phyloP scores from a whole-genome alignment of 202 grass and related monocot species.

The Setaria italica region DNA sequence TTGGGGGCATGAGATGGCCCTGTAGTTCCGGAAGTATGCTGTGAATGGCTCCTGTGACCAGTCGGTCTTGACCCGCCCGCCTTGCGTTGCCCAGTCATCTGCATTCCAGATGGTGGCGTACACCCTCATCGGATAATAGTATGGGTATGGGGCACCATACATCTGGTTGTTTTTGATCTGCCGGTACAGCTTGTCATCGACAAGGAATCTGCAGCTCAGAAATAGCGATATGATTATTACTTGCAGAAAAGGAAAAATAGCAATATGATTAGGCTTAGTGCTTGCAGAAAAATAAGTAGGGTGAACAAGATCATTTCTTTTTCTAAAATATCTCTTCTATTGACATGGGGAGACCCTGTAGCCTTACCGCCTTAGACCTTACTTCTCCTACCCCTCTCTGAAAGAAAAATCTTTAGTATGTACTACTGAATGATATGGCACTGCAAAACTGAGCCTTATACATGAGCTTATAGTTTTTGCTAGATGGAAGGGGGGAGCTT shows the following conservation, averaged over 20 bases:
- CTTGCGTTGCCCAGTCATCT: slow-evolving; percentile 73
- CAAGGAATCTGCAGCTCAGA: slow-evolving; percentile 61
- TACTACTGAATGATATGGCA: not conserved
- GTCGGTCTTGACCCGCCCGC: slow-evolving; percentile 70
- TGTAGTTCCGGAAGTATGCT: slow-evolving; percentile 60
- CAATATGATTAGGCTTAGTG: not conserved
- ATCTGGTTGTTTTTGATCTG: slow-evolving; percentile 53
- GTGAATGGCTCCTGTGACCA: slow-evolving; percentile 66
- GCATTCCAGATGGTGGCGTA: slow-evolving; percentile 74
- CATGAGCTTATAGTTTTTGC: not conserved
- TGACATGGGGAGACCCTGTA: not conserved
- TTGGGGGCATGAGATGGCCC: slow-evolving; percentile 33
- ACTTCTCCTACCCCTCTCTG: not conserved
- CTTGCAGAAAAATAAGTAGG: not conserved
- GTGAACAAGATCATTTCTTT: not conserved
- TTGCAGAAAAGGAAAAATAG: not conserved
- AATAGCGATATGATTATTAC: not conserved
- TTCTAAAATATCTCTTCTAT: not conserved
- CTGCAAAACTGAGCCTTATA: not conserved
- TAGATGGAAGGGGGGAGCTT: slow-evolving; percentile 16
- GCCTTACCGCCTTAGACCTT: not conserved
- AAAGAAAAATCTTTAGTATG: not conserved
- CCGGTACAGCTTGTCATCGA: slow-evolving; percentile 53
- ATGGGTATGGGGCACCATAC: slow-evolving; percentile 50
- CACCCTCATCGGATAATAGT: slow-evolving; percentile 58